Evolutionary conservation across 116 monocot species (phyloP).

Genomic region (Phalaenopsis hybrid): DNA sequence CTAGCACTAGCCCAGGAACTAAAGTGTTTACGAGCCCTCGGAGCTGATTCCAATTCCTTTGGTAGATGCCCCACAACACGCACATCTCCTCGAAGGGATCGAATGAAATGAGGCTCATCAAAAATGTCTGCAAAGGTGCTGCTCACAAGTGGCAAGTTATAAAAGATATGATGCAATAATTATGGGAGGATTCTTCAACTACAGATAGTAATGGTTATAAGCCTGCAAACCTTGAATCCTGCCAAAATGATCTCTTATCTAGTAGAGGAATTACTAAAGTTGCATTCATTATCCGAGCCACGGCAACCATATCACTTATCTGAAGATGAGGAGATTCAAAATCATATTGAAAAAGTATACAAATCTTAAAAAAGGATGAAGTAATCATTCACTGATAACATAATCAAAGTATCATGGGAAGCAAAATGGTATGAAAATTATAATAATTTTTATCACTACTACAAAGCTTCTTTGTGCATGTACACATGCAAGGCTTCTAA

Average conservation of each 20-base stretch:
- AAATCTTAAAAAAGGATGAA: neutral
- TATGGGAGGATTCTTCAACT: neutral
- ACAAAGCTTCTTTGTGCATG: neutral
- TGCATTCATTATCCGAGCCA: slow-evolving; percentile 92
- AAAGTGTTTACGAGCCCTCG: slow-evolving; percentile 84
- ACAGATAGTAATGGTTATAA: slow-evolving; percentile 3
- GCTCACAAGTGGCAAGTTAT: slow-evolving; percentile 11
- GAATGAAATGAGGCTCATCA: slow-evolving; percentile 84
- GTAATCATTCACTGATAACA: neutral
- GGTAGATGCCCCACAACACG: slow-evolving; percentile 57
- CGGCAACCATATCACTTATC: slow-evolving; percentile 96
- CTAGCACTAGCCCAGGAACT: slow-evolving; percentile 68
- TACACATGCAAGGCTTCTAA: neutral
- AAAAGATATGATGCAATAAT: slow-evolving; percentile 1
- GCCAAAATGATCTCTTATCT: slow-evolving; percentile 92
- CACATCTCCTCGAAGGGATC: slow-evolving; percentile 66
- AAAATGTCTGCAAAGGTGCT: slow-evolving; percentile 86
- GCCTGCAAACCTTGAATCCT: slow-evolving; percentile 66
- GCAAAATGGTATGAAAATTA: neutral
- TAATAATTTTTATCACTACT: neutral
- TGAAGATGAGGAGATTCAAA: slow-evolving; percentile 16
- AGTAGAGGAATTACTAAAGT: slow-evolving; percentile 83
- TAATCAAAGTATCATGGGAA: neutral
- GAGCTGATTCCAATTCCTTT: slow-evolving; percentile 56
- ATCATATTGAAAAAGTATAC: neutral